phyloP scores from a whole-genome alignment of 164 flowering plant genomes.

The Magnolia officinalis region DNA sequence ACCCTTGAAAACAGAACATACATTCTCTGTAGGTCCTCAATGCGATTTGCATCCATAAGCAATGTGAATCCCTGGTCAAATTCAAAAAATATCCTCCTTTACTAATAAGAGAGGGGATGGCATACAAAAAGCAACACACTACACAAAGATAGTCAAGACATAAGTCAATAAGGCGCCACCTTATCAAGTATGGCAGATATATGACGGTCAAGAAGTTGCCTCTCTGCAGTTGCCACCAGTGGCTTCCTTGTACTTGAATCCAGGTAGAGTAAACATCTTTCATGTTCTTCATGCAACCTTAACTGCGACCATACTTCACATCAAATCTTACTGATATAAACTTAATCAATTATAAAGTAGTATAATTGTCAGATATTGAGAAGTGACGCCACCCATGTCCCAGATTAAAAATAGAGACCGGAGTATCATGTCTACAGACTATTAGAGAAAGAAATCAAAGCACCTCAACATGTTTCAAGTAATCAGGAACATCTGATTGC shows the following conservation, averaged over 20 bases:
- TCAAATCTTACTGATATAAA: conserved; percentile 2
- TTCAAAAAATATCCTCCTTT: background rate
- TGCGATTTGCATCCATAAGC: conserved; percentile 95
- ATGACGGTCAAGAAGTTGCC: conserved; percentile 88
- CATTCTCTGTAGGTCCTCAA: conserved; percentile 84
- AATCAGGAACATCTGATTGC: conserved; percentile 94
- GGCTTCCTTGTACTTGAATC: conserved; percentile 84
- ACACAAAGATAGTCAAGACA: background rate
- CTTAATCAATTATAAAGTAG: background rate
- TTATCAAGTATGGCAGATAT: conserved; percentile 84
- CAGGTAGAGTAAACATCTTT: conserved; percentile 81
- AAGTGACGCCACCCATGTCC: background rate
- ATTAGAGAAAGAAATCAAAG: conserved; percentile 11
- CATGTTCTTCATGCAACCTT: conserved; percentile 96
- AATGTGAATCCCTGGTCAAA: conserved; percentile 69
- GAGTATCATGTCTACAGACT: background rate
- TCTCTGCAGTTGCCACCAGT: conserved; percentile 77
- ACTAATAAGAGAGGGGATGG: background rate
- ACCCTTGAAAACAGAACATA: conserved; percentile 74
- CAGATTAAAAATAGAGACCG: background rate
- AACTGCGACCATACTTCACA: conserved; percentile 40
- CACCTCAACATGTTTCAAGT: conserved; percentile 98
- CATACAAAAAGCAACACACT: background rate
- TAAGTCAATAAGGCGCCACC: conserved; percentile 31
- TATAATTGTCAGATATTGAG: background rate